A percentile compares a stretch with the other conserved stretches of the same genome.
phyloP scores from a whole-genome alignment of 139 green algal genomes.

The Pleodorina starrii region DNA sequence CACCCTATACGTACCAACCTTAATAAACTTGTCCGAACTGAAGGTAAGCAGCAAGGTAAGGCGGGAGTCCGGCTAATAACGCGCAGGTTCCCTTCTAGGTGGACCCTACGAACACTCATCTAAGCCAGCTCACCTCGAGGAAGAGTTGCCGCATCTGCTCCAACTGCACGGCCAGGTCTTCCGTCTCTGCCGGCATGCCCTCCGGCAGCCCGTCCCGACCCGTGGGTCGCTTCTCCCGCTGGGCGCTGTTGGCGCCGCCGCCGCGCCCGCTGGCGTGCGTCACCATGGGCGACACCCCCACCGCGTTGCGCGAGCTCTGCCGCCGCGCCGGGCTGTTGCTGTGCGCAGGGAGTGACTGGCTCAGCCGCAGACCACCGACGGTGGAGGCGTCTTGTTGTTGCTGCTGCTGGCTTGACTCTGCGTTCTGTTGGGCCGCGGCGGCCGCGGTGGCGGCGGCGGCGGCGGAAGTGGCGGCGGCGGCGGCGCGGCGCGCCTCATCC shows the following conservation, averaged over 20 bases:
- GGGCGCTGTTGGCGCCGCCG: not conserved
- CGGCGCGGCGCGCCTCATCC: not conserved
- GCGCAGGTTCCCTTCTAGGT: no score
- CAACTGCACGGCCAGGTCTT: not conserved
- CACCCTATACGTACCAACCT: no score
- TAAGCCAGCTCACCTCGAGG: not conserved
- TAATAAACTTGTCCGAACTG: no score
- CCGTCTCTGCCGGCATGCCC: not conserved
- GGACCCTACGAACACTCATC: no score
- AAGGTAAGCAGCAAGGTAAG: no score
- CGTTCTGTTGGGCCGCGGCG: not conserved
- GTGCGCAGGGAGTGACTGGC: not conserved
- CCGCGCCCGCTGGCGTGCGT: not conserved
- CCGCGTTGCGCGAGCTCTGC: not conserved
- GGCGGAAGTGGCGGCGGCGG: not conserved
- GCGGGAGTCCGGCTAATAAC: no score
- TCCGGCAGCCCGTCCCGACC: not conserved
- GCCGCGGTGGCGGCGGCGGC: not conserved
- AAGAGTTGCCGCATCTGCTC: slow-evolving; percentile 25
- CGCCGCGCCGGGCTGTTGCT: not conserved
- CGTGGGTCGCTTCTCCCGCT: not conserved
- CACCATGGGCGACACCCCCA: not conserved
- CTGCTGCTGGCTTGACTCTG: not conserved
- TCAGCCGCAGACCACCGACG: not conserved
- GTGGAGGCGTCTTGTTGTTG: not conserved